A percentile compares a stretch with the other conserved stretches of the same genome.
phyloP scores from a whole-genome alignment of 83 land plant species.

The Picea abies region DNA sequence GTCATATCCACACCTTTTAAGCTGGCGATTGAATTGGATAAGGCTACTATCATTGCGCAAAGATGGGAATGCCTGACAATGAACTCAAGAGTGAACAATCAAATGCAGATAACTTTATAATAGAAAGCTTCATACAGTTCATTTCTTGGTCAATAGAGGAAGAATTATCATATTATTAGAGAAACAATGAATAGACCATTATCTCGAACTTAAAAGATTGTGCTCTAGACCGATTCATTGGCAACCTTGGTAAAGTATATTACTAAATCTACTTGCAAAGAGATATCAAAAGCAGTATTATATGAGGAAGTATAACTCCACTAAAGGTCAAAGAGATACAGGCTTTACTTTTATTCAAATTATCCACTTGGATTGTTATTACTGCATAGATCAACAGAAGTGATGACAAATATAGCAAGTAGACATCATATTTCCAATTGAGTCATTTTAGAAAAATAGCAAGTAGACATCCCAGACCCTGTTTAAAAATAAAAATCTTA shows the following conservation, averaged over 20 bases:
- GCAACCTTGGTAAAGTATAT: background rate
- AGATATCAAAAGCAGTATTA: background rate
- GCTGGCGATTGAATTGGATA: constrained; percentile 95
- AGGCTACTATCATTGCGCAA: constrained; percentile 85
- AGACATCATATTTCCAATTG: background rate
- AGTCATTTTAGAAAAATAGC: background rate
- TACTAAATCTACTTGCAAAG: background rate
- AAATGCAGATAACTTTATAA: background rate
- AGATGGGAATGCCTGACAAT: constrained; percentile 73
- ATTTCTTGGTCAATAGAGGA: background rate
- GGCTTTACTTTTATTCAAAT: background rate
- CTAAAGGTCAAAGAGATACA: background rate
- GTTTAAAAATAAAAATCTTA: background rate
- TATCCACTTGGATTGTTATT: background rate
- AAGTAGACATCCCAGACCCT: background rate
- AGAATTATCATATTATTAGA: background rate
- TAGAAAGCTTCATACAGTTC: background rate
- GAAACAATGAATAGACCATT: background rate
- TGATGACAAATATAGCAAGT: too few relatives aligned
- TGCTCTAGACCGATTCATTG: background rate
- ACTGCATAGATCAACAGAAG: background rate
- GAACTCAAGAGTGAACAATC: background rate
- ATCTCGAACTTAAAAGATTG: background rate
- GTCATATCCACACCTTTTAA: constrained; percentile 85
- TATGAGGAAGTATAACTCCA: background rate